These are phyloP conservation scores for Backusella mclennaniae DNA, from an alignment of 192 early-diverging fungal species.

Conservation along the genomic window DNA sequence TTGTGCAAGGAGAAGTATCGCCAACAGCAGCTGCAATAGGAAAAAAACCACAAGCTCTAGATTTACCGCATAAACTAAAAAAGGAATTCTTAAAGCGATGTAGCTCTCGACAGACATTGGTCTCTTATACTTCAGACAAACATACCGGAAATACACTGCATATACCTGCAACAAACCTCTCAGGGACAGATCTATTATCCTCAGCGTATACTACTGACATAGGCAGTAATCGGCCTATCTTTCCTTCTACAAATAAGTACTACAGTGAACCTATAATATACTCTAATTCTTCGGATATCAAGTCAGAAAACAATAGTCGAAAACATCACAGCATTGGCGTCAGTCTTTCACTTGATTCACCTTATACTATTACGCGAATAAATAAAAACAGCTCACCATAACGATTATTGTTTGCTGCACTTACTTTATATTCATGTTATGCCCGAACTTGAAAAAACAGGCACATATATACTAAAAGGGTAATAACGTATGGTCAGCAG, in stretches of 20 bases:
- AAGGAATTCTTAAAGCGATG: not conserved
- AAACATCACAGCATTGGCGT: not conserved
- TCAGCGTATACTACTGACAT: not conserved
- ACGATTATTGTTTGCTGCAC: too few species aligned
- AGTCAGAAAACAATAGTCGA: not conserved
- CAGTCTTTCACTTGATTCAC: not conserved
- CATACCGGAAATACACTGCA: not conserved
- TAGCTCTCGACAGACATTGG: not conserved
- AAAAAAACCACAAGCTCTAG: conserved; percentile 2
- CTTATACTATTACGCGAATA: not conserved
- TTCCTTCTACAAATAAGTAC: not conserved
- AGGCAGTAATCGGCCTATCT: not conserved
- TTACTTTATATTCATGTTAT: too few species aligned
- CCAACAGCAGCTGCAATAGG: conserved; percentile 9
- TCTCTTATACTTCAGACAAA: not conserved
- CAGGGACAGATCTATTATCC: not conserved
- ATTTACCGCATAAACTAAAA: not conserved
- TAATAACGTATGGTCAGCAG: too few species aligned
- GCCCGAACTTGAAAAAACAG: too few species aligned
- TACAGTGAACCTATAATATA: not conserved
- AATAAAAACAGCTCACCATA: too few species aligned
- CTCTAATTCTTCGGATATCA: not conserved
- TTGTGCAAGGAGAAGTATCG: conserved; percentile 29
- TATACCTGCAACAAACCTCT: not conserved
- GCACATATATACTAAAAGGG: too few species aligned